Evolutionary conservation across 164 flowering plant species (phyloP), one percentile per base, ranked within the genome.

Genomic region (Stephania cephalantha): DNA sequence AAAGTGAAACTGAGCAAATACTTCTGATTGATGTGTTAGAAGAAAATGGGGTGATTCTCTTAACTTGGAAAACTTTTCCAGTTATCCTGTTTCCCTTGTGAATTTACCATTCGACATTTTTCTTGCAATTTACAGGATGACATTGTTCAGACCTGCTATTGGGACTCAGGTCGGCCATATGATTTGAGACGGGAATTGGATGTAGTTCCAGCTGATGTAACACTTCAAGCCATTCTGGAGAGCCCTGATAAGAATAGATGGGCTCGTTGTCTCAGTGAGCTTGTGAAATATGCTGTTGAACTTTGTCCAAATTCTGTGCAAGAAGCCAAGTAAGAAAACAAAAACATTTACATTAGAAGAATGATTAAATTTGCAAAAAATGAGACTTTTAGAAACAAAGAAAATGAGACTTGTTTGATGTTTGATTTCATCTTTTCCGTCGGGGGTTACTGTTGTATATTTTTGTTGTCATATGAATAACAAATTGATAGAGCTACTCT

Each of bases 211-310:
- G 85, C 89, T 72, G 99, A 96, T 76, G 91, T 91, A 63, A 91
- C 94, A 53, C 91, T 96, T 79, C 97, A 91, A 64, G 90, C 97
- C 78, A 92, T 96, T 79, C 85, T 94, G 83, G 99, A 96, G 78
- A 90, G 92, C 82, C 90, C 95, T 80, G 97, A 96, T 83, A 96
- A 94, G 81, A 89, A 85, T 74, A 87, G 97, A 83, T 96, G 98
- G 98, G 97, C 94, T 55, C 88, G 97, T 22, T 94, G 98, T 81
- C 95, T 96, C 29, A 91, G 98, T 85, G 99, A 92, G 80, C 90
- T 96, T 74, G 90, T 94, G 77, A 96, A 90, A 81, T 92, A 96
- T 86, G 91, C 93, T 82, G 89, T 91, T 80, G 97, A 92, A 77
- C 88, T 96, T 58, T 94, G 99, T 82, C 97, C 98, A 68, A 85